phyloP scores from a whole-genome alignment of 306 rosid species.

The Abrus precatorius region DNA sequence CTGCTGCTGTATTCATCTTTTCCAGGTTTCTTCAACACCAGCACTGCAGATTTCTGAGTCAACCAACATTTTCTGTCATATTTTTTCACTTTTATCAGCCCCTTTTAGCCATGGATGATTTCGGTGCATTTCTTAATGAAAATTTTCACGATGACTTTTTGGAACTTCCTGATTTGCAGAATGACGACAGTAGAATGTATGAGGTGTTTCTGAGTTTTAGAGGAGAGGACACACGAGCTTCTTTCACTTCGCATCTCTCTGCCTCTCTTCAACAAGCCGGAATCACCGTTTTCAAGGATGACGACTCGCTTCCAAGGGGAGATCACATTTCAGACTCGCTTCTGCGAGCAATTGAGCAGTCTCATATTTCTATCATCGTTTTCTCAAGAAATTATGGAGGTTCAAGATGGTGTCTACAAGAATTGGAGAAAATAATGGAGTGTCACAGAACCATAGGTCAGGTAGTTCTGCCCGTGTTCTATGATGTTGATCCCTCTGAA shows the following conservation, averaged over 20 bases:
- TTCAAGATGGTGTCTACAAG: conserved; percentile 23
- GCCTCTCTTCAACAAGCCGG: neutral
- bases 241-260: neutral
- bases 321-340: neutral
- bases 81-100: too few species aligned
- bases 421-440: conserved; percentile 15
- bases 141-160: too few species aligned
- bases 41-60: too few species aligned
- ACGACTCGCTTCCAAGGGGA: neutral
- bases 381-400: conserved; percentile 2
- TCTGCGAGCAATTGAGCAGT: neutral
- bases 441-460: neutral
- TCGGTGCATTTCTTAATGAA: too few species aligned
- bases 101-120: too few species aligned
- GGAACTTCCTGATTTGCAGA: too few species aligned
- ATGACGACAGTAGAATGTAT: neutral
- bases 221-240: neutral
- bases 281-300: conserved; percentile 1
- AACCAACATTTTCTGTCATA: too few species aligned
- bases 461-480: conserved; percentile 32
- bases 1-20: too few species aligned
- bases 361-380: neutral
- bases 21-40: too few species aligned
- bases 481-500: neutral
- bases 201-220: conserved; percentile 29